Conservation (phyloP, 2,329 filamentous ascomycete species). For the Cladophialophora psammophila region DNA sequence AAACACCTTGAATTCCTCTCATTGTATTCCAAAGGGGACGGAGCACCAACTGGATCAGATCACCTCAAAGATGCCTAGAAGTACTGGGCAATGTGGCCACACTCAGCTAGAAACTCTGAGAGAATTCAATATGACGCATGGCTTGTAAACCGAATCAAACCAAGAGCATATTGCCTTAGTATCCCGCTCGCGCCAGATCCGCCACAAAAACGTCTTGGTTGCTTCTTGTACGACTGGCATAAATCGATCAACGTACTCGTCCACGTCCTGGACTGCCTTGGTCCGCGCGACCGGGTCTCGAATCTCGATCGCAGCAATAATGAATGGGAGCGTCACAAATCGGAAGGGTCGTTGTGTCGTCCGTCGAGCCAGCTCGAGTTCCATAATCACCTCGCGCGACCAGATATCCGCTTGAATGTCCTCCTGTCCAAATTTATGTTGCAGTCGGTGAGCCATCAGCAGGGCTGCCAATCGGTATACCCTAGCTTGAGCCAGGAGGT, state of each 20-base stretch:
- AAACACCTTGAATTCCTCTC: no score
- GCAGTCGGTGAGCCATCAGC: slow-evolving; percentile 23
- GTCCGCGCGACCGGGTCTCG: slow-evolving; percentile 13
- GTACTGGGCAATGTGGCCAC: background rate
- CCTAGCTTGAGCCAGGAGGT: slow-evolving; percentile 26
- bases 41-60: no score
- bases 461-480: slow-evolving; percentile 28
- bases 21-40: no score
- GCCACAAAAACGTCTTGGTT: slow-evolving; percentile 23
- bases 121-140: slow-evolving; percentile 22
- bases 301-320: slow-evolving; percentile 26
- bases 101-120: background rate
- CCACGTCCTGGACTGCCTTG: slow-evolving; percentile 22
- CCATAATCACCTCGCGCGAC: slow-evolving; percentile 24
- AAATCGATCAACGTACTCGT: slow-evolving; percentile 29
- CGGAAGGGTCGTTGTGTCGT: slow-evolving; percentile 17
- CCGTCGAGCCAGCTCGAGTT: slow-evolving; percentile 22
- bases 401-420: slow-evolving; percentile 25
- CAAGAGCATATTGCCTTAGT: slow-evolving; percentile 12
- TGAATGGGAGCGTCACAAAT: slow-evolving; percentile 26
- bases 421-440: slow-evolving; percentile 21
- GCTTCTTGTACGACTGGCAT: slow-evolving; percentile 24
- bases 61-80: no score
- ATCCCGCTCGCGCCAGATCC: slow-evolving; percentile 27
- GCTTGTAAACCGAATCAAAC: slow-evolving; percentile 29